These are phyloP conservation scores for Physcomitrellopsis africana DNA, from an alignment of 225 moss, liverwort and hornwort genomes.

Conservation along the genomic window DNA sequence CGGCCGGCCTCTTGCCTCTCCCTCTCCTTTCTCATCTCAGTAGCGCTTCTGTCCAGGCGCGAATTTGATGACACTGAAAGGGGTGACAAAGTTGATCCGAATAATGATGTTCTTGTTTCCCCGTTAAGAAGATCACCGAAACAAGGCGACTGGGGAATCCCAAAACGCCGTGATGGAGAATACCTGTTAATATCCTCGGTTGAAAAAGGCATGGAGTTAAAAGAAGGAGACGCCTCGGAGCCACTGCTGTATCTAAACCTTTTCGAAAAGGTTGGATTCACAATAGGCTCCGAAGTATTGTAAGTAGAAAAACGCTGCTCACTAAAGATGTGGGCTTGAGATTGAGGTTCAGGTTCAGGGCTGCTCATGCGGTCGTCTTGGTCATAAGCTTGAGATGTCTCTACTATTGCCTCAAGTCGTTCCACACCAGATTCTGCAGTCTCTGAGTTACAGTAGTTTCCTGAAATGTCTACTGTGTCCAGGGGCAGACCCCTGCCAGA, in stretches of 20 bases:
- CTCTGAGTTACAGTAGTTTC: background rate
- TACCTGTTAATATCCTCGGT: conserved; percentile 1
- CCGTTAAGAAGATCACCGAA: background rate
- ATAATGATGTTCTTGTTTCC: conserved; percentile 24
- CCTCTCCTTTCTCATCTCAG: conserved; percentile 6
- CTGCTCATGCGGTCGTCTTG: conserved; percentile 45
- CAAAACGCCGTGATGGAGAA: background rate
- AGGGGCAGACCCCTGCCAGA: conserved; percentile 27
- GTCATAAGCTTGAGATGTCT: conserved; percentile 24
- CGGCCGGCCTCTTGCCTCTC: background rate
- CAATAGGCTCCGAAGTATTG: conserved; percentile 17
- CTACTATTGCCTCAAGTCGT: conserved; percentile 26
- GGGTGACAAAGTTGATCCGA: conserved; percentile 19
- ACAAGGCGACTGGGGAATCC: conserved; percentile 33
- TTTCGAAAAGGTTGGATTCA: conserved; percentile 18
- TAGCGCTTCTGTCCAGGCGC: background rate
- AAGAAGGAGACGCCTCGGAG: conserved; percentile 14
- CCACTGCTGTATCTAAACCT: conserved; percentile 19
- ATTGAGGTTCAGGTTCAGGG: conserved; percentile 32
- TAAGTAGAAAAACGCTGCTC: conserved; percentile 25
- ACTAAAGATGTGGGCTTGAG: conserved; percentile 22
- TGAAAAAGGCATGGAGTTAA: conserved; percentile 15
- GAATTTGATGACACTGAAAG: conserved; percentile 6
- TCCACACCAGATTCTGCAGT: conserved; percentile 15
- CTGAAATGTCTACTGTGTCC: conserved; percentile 12